phyloP scores from a whole-genome alignment of 73 alveolate genomes.

The Paramecium biaurelia region DNA sequence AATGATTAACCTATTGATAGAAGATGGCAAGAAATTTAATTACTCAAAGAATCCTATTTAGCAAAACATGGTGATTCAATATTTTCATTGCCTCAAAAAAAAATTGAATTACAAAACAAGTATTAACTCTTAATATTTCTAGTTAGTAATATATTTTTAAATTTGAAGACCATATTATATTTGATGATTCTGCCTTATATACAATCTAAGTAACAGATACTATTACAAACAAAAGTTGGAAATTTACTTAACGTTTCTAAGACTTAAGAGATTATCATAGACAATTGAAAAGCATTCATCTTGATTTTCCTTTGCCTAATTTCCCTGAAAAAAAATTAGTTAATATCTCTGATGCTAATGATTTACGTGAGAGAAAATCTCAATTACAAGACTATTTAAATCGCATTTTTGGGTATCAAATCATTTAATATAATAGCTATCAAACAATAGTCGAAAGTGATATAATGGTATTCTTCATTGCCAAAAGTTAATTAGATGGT shows the following conservation, averaged over 20 bases:
- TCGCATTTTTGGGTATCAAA: neutral
- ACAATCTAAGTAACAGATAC: neutral
- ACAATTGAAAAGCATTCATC: neutral
- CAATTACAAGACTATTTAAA: neutral
- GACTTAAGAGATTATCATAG: slow-evolving; percentile 13
- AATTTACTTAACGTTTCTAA: neutral
- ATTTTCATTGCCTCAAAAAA: neutral
- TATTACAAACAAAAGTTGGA: neutral
- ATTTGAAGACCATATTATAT: neutral
- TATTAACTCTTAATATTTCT: neutral
- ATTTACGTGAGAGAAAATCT: neutral
- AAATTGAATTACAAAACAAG: neutral
- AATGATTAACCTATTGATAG: neutral
- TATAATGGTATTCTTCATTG: neutral
- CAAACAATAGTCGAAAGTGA: neutral
- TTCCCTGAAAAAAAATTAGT: neutral
- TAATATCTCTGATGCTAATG: neutral
- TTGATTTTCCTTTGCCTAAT: neutral
- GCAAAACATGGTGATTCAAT: neutral
- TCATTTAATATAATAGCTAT: neutral
- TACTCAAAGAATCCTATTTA: neutral
- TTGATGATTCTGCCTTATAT: neutral
- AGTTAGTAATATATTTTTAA: neutral
- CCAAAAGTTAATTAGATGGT: slow-evolving; percentile 22
- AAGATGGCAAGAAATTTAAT: neutral